Evolutionary conservation across 1,284 basidiomycete species (phyloP).

Genomic region (Melanopsichium pennsylvanicum): DNA sequence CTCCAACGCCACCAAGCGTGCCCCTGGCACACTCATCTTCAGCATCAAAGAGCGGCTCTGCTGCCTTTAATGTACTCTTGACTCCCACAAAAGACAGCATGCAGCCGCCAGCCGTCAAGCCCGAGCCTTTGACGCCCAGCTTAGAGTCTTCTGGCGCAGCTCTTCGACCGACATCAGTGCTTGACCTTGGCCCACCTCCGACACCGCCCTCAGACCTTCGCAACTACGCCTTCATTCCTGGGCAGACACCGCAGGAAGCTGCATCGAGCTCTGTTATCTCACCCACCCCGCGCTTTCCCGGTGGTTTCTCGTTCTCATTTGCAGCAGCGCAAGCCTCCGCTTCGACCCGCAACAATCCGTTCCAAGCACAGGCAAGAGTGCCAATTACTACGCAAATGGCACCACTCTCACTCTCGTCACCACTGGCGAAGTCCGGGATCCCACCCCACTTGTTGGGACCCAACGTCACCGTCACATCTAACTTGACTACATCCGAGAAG

Average conservation of each 20-base stretch:
- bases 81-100: neutral
- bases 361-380: slow-evolving; percentile 7
- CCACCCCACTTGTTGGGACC: neutral
- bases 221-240: slow-evolving; percentile 36
- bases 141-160: neutral
- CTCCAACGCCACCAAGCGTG: neutral
- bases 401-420: slow-evolving; percentile 16
- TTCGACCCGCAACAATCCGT: neutral
- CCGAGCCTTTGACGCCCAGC: slow-evolving; percentile 7
- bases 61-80: neutral
- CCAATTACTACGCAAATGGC: slow-evolving; percentile 24
- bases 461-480: neutral
- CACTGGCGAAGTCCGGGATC: neutral
- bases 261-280: slow-evolving; percentile 11
- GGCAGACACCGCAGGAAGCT: slow-evolving; percentile 17
- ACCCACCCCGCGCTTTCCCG: slow-evolving; percentile 33
- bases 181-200: slow-evolving; percentile 16
- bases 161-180: neutral
- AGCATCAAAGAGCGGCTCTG: neutral
- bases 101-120: neutral
- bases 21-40: neutral
- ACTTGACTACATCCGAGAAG: slow-evolving; percentile 3
- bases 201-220: slow-evolving; percentile 26
- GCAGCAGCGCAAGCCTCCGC: slow-evolving; percentile 4
- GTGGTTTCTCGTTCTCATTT: slow-evolving; percentile 26